A percentile compares a stretch with the other conserved stretches of the same genome.
phyloP scores from a whole-genome alignment of 192 early-diverging fungal genomes.

The Mortierella hygrophila region DNA sequence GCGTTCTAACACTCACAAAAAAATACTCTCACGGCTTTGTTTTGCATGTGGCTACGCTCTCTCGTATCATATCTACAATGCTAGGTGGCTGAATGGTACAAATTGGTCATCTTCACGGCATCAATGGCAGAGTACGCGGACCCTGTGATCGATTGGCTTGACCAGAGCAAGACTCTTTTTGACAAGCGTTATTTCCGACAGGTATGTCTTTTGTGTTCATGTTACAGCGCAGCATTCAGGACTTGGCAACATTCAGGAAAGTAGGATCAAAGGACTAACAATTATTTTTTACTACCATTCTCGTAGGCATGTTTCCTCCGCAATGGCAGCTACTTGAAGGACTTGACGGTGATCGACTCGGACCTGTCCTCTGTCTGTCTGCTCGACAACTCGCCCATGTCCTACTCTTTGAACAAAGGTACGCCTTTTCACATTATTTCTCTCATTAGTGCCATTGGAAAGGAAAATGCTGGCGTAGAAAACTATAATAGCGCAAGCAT shows the following conservation, averaged over 20 bases:
- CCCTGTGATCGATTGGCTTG: slow-evolving; percentile 92
- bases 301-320: slow-evolving; percentile 76
- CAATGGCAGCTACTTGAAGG: slow-evolving; percentile 82
- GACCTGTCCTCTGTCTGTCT: slow-evolving; percentile 87
- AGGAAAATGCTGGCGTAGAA: neutral
- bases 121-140: slow-evolving; percentile 95
- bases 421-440: neutral
- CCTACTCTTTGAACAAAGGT: slow-evolving; percentile 83
- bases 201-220: slow-evolving; percentile 48
- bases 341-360: slow-evolving; percentile 78
- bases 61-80: neutral
- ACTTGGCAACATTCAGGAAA: neutral
- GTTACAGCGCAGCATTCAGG: neutral
- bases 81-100: slow-evolving; percentile 90
- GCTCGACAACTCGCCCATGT: slow-evolving; percentile 85
- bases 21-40: neutral
- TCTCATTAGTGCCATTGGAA: neutral
- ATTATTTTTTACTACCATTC: neutral
- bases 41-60: slow-evolving; percentile 6
- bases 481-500: neutral
- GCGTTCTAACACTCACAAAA: slow-evolving; percentile 2
- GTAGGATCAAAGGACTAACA: neutral
- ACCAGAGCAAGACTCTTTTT: slow-evolving; percentile 76
- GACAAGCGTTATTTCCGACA: slow-evolving; percentile 85
- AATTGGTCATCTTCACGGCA: slow-evolving; percentile 92